Base-by-base conservation (phyloP, 2,329 filamentous ascomycete genomes). In the Sclerotinia nivalis region DNA sequence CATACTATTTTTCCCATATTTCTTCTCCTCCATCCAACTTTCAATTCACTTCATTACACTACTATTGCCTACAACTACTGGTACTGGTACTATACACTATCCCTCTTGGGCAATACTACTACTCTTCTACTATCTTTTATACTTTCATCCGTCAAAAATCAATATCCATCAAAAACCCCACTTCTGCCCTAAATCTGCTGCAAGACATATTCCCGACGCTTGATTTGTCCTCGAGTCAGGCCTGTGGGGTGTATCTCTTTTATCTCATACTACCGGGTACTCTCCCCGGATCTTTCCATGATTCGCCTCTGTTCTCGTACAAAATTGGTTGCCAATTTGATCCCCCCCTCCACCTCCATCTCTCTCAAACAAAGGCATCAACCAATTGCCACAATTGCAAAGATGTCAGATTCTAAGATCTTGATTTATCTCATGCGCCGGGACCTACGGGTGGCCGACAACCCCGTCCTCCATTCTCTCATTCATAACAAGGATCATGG, bases 391-490 rank as follows among this genome's bases (percentile, higher is more conserved):
- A 55, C 66, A 18, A 59, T 43, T 37, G 66, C 70, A 55, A 74
- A 70, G n/a, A 78, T 78, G 80, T 25, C 78, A 74, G 7, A 81
- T 80, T 56, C 76, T 15, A 87, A 85, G 45, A 83, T 92, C 34
- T 81, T 93, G 66, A 83, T 95, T 69, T 93, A 93, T 76, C 79
- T 94, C 31, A 79, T 94, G 49, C 87, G 91, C 58, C 87, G 89
- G 74, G 92, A 95, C 77, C 83, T 93, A 28, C 89, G 92, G 71
- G 83, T 91, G 37, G 83, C 86, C 40, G 92, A 95, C 79, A 94
- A 94, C 76, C 91, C 91, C 0, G 84, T 93, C 55, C 84, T 95
- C 28, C 84, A 92, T 76, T 84, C 80, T 75, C 82, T 86, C 64
- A 81, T 81, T 70, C 87, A 81, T 73, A 79, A 28, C 74, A 83